Base-by-base conservation (phyloP, 331 rosid genomes). In the Malus hybrid region DNA sequence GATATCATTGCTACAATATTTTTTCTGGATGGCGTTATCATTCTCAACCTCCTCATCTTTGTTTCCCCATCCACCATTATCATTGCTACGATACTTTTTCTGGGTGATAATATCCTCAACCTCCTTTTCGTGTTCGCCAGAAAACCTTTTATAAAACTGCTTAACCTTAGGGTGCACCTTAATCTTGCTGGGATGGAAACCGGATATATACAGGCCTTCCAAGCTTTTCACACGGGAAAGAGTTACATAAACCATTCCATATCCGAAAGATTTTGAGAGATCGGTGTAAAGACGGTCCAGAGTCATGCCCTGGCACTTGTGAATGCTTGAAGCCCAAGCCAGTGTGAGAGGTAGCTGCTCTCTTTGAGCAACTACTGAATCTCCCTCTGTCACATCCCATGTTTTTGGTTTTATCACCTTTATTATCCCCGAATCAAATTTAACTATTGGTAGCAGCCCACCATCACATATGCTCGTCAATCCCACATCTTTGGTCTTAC, bases 221-320 rank as follows among this genome's bases (percentile, higher is more conserved):
- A 82, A 79, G 80, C 88, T 77, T 81, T 68, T 81, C 63, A 84
- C 83, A 2, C 87, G 83, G 30, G 36, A 84, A 61, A 89, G 77
- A 22, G 88, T 84, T 0, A 84, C 85, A 74, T 87, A 89, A 18
- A 66, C 58, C 75, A 74, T 77, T 24, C 81, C 72, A 53, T 50
- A 57, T 14, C 22, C 72, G 10, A 81, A 81, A 75, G 84, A 73
- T 28, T 10, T 28, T 10, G 84, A 79, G 33, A 87, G 72, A 82
- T 82, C 6, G 14, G 88, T 83, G 70, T 34, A 42, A 74, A 80
- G 75, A 50, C 65, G 74, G 42, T 87, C 87, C n/a, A 89, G 75
- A 74, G 89, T 85, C 93, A 83, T 81, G 16, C 93, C 89, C 65
- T 85, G 93, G 72, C 89, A 83, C 84, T 87, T 87, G 77, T 85